Percentiles rank a stretch among this genome's conserved stretches.
Evolutionary conservation across 2,329 filamentous ascomycete genomes (phyloP).

Genomic region (Colletotrichum sp.): DNA sequence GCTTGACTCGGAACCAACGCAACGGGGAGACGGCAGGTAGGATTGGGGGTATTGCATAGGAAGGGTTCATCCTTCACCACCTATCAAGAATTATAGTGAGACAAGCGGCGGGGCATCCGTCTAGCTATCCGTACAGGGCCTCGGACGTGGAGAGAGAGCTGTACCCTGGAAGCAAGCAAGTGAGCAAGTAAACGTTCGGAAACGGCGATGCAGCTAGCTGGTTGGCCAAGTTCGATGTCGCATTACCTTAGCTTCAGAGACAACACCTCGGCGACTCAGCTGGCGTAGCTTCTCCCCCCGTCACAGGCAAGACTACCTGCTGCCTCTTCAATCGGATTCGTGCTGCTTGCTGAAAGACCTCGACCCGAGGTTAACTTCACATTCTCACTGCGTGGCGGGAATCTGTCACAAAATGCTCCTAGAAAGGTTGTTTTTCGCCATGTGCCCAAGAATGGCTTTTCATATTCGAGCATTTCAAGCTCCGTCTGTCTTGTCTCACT

Average conservation of each 20-base stretch:
- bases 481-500: neutral
- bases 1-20: neutral
- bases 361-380: neutral
- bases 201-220: neutral
- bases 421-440: neutral
- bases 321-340: neutral
- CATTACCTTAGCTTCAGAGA: neutral
- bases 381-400: neutral
- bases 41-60: neutral
- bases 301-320: neutral
- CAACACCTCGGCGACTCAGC: neutral
- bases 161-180: neutral
- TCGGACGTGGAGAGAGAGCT: neutral
- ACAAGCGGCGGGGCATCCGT: rapidly evolving
- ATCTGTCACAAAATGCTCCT: neutral
- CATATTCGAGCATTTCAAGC: constrained; percentile 19
- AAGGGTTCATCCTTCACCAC: neutral
- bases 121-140: neutral
- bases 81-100: neutral
- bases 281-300: neutral
- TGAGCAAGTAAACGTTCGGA: neutral
- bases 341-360: neutral
- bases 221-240: neutral
- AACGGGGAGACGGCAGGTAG: neutral
- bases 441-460: constrained; percentile 16